Conservation (phyloP, 1,139 yeast species). For the Debaryomyces coudertii region DNA sequence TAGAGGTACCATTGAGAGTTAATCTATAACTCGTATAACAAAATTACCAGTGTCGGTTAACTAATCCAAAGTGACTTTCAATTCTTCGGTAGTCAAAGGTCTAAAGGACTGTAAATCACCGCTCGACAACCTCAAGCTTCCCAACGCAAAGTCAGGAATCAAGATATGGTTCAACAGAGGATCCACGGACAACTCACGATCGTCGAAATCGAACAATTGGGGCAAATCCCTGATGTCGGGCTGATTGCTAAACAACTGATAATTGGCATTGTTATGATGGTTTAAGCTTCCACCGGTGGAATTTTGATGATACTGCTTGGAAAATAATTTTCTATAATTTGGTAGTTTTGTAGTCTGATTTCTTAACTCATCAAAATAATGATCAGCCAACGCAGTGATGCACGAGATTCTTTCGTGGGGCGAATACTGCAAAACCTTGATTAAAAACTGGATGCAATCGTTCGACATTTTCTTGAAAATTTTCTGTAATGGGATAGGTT, state of each 20-base stretch:
- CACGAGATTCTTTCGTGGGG: constrained; percentile 75
- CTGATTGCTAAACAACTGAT: constrained; percentile 42
- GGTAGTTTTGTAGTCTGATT: constrained; percentile 58
- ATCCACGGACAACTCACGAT: constrained; percentile 47
- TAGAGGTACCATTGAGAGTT: constrained; percentile 3
- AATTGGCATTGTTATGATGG: constrained; percentile 33
- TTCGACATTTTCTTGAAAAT: constrained; percentile 71
- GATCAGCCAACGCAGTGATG: constrained; percentile 66
- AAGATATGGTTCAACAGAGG: constrained; percentile 39
- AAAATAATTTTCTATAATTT: constrained; percentile 49
- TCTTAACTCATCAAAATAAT: constrained; percentile 77
- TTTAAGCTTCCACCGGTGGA: constrained; percentile 14
- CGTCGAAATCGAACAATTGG: constrained; percentile 52
- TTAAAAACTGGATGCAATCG: constrained; percentile 67
- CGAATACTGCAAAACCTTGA: constrained; percentile 68
- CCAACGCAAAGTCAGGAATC: constrained; percentile 45
- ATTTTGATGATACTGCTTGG: constrained; percentile 38
- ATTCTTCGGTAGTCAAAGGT: constrained; percentile 38
- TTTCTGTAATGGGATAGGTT: constrained; percentile 85
- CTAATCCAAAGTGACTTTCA: constrained; percentile 41
- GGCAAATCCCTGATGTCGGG: constrained; percentile 50
- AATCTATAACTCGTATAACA: constrained; percentile 1
- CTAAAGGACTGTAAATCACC: constrained; percentile 34
- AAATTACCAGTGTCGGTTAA: constrained; percentile 4
- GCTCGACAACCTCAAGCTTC: constrained; percentile 31